Evolutionary conservation across 1,284 basidiomycete genomes (phyloP), one percentile per base, ranked within the genome.

Genomic region (Leccinum angustisporum): DNA sequence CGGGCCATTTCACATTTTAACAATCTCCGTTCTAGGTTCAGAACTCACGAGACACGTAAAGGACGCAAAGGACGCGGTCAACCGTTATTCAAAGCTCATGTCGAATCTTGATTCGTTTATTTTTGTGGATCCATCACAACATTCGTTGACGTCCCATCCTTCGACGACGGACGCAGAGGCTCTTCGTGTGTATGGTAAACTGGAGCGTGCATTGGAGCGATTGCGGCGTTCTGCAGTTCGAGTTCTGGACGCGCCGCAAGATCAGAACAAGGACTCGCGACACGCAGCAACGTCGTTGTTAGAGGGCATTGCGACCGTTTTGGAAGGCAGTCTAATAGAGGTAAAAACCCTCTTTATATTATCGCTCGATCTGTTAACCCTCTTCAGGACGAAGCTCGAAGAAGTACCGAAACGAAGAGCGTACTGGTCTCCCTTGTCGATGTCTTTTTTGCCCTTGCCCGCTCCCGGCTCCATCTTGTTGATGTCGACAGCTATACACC

Each of bases 141-240:
- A 48, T 25, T 33, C 54, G 31, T 25, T 21, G 8, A 14, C 30
- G 4, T 25, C 58, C 6, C 16, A 59, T 43, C 13, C 50, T 53
- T 40, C 53, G 46, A 25, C 18, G 10, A 16, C 21, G 11, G 59
- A 71, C 31, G 68, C 72, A 51, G 76, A 81, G 14, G 54, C 77
- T 55, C 58, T 68, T 52, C 78, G 78, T 8, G 69, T 76, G 33
- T 74, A 74, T n/a, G 78, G 77, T 25, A 88, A 87, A 70, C 72
- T 87, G 14, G 81, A 83, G 54, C 79, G 87, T 31, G 82, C 84
- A 0, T 63, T 90, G 11, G 88, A 89, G 67, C 79, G 83, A 60
- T 68, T 86, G n/a, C 79, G 87, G 27, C 79, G 86, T 52, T 73
- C 75, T 10, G 76, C 77, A 8, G 67, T 83, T 27, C 83, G 80